Evolutionary conservation across 768 basidiomycete species (phyloP).

Genomic region (Suillus plorans): DNA sequence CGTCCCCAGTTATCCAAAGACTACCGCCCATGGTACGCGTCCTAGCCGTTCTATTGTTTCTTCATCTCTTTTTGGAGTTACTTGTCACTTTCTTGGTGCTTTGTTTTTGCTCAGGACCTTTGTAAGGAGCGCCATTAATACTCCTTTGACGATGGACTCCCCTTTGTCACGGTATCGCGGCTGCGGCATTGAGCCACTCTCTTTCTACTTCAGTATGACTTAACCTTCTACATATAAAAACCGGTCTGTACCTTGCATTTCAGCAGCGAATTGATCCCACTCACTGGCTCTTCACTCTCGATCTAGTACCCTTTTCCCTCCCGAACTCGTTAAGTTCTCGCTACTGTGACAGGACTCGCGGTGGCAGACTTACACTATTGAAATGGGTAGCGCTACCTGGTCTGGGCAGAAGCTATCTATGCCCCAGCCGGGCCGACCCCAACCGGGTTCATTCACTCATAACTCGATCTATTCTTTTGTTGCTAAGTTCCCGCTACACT

Average conservation of each 20-base stretch:
- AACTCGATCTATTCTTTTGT: neutral
- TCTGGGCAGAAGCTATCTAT: too few relatives aligned
- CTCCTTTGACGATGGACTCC: neutral
- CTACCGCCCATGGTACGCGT: neutral
- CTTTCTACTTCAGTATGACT: neutral
- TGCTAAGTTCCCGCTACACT: neutral
- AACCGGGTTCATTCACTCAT: neutral
- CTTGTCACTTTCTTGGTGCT: neutral
- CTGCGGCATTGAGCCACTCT: neutral
- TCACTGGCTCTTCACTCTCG: neutral
- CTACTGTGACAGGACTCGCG: neutral
- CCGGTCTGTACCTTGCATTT: neutral
- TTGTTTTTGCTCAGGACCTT: slow-evolving; percentile 21
- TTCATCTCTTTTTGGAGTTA: neutral
- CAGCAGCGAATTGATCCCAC: neutral
- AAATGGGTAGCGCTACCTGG: neutral
- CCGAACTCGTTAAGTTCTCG: neutral
- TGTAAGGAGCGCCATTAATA: neutral
- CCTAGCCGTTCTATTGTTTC: neutral
- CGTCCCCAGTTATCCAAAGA: neutral
- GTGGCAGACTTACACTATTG: neutral
- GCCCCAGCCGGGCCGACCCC: neutral
- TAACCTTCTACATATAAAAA: neutral
- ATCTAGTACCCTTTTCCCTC: neutral
- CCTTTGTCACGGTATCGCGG: neutral